Evolutionary conservation across 148 eudicot species (phyloP), one percentile per base, ranked within the genome.

Genomic region (Nepenthes mirabilis): DNA sequence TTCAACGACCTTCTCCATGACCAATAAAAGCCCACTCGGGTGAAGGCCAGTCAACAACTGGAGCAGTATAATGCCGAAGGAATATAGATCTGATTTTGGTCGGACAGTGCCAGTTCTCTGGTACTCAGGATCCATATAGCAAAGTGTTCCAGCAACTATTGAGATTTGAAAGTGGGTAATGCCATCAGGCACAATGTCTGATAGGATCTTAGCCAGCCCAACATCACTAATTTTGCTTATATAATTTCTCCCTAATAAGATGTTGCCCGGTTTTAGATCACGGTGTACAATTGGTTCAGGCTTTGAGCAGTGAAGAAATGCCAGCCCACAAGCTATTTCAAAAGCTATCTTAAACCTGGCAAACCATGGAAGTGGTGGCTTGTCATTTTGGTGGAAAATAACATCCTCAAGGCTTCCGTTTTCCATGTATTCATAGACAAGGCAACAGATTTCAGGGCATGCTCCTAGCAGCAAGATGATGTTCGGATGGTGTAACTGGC

Each of bases 61-160:
- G 3, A 89, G 80, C 32, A 73, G 59, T 61, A 89, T 83, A 37
- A 89, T 77, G 14, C 96, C 96, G 47, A 89, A 81, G 47, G 87
- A 83, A 74, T 81, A 89, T 12, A 89, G 61, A 66, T 89, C 96
- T 47, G 96, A 89, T 58, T 89, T 85, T 11, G 93, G 82, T 47
- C 90, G 53, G 35, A 86, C 75, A 13, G 87, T 86, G 40, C 96
- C 96, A 2, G 93, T 89, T 69, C 96, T 76, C 43, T 83, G 94
- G 64, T 85, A 89, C 57, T 88, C 95, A 0, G 95, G 95, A 63
- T 88, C 95, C 65, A 82, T 80, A 57, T 88, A 88, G 57, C 56
- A 73, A 36, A 84, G 61, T 32, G 88, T 84, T 53, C 95, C 91
- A 10, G 86, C 90, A 36, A 84, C 52, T 35, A 74, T 34, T 47